Base-by-base conservation (phyloP, 2,329 filamentous ascomycete species). In the Arachnopeziza araneosa region DNA sequence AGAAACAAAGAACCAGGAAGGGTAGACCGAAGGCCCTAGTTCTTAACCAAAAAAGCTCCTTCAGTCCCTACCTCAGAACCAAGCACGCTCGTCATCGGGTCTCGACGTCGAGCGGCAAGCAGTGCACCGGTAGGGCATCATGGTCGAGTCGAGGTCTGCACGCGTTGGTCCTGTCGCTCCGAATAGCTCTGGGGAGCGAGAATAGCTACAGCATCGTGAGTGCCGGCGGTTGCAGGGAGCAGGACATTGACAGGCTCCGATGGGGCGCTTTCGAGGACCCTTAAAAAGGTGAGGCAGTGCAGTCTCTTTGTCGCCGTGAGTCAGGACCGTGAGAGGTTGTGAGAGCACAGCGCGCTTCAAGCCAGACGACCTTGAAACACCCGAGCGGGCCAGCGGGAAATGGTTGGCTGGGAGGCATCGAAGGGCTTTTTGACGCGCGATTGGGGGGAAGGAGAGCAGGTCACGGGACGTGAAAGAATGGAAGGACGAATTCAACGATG, bases 1-100 rank as follows among this genome's bases (percentile, higher is more conserved):
- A 70, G 67, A 67, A 60, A 66, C 64, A 70, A 67, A 66, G 59
- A 60, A 64, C 55, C 63, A 70, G 63, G 67, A 68, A 64, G 63
- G 7, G 10, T 26, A 54, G 23, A 54, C 6, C 52, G 52, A 24
- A n/a, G 5, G 19, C 23, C 22, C 3, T 10, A 26, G 23, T 62
- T 62, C 67, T 66, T 67, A 59, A 66, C 51, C 6, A 30, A 19
- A 44, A 44, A 44, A 44, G 6, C 36, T 44, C 36, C 17, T 44
- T 17, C 36, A 44, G 5, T 44, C 36, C 36, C 36, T 30, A 26
- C 22, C 23, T 26, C 24, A 26, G 12, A 30, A 26, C n/a, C 14
- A 55, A 62, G 59, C 58, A 56, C 53, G 48, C 55, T 65, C 63
- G 61, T 67, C 65, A 65, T 66, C 56, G 53, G 57, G 24, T 48